Base-by-base conservation (phyloP, 1,284 basidiomycete genomes). In the Clitocybe nebularis region DNA sequence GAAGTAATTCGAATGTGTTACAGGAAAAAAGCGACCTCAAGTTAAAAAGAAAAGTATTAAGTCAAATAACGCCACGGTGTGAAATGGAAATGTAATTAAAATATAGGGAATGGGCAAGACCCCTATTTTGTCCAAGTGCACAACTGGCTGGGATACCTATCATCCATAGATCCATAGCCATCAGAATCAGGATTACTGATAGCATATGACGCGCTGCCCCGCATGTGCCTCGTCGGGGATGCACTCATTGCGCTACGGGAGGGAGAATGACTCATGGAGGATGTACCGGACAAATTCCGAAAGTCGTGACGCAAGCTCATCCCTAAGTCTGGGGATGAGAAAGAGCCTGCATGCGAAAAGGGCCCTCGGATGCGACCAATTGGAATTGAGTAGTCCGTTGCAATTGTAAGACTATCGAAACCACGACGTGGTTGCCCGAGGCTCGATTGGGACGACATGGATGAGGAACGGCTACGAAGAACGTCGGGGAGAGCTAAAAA, bases 391-490 rank as follows among this genome's bases (percentile, higher is more conserved):
- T 40, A 40, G 11, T 10, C 10, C 7, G 20, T 14, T 2, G 17
- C 5, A 19, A 21, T 4, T 13, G 11, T 30, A 17, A 5, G 17
- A n/a, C 32, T 26, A 40, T 14, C n/a, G 24, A 20, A 35, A 11
- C 23, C 5, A 20, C 11, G 16, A 17, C 20, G 22, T 39, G 20
- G 22, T 24, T 30, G 30, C 10, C 16, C 13, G 20, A 36, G 20
- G 36, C 36, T 39, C 9, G 36, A 29, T 21, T 34, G 32, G 22
- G 37, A 33, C 1, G 43, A 44, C 1, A 37, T 25, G 1, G 43
- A 44, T 0, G 43, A 44, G 10, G 43, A 39, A 19, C 43, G 37
- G 14, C 37, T 44, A 5, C 43, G 24, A 17, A 29, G 13, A 4
- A 39, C 14, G 10, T 35, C 33, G 16, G 34, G 41, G 8, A 23